Conservation (phyloP, 805 yeast genomes). For the Clavispora santaluciae region DNA sequence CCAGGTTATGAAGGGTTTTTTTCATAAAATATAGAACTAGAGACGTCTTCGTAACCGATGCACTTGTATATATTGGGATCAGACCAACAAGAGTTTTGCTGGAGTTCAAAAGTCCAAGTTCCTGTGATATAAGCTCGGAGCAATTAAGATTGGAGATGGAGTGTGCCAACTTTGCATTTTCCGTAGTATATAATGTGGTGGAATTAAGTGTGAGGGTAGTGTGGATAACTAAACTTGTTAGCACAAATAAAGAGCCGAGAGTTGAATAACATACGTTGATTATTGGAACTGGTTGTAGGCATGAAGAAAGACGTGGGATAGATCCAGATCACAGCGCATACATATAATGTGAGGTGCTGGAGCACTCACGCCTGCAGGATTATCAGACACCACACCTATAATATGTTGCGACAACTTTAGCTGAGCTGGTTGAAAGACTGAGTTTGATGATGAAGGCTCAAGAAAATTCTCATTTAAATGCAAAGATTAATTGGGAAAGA, state of each 20-base stretch:
- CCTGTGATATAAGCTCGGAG: slow-evolving; percentile 50
- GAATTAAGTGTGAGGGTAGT: slow-evolving; percentile 51
- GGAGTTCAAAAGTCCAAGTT: slow-evolving; percentile 50
- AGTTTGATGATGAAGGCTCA: no score
- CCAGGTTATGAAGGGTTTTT: slow-evolving; percentile 33
- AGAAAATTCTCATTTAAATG: no score
- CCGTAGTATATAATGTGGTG: slow-evolving; percentile 55
- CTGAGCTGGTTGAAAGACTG: no score
- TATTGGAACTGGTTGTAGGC: slow-evolving; percentile 4
- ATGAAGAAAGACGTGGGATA: not conserved
- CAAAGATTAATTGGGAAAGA: no score
- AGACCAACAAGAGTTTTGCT: slow-evolving; percentile 39
- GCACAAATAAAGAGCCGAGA: slow-evolving; percentile 1
- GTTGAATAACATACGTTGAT: slow-evolving; percentile 10
- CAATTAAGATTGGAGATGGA: slow-evolving; percentile 44
- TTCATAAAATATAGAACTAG: slow-evolving; percentile 47
- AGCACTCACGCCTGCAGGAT: not conserved
- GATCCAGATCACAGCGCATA: not conserved
- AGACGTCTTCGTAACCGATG: slow-evolving; percentile 23
- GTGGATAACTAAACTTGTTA: slow-evolving; percentile 32
- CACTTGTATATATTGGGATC: slow-evolving; percentile 24
- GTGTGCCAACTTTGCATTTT: slow-evolving; percentile 41
- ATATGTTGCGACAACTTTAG: no score
- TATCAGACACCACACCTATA: no score
- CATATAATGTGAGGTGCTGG: not conserved